phyloP scores from a whole-genome alignment of 331 rosid genomes.

The Malus hybrid region DNA sequence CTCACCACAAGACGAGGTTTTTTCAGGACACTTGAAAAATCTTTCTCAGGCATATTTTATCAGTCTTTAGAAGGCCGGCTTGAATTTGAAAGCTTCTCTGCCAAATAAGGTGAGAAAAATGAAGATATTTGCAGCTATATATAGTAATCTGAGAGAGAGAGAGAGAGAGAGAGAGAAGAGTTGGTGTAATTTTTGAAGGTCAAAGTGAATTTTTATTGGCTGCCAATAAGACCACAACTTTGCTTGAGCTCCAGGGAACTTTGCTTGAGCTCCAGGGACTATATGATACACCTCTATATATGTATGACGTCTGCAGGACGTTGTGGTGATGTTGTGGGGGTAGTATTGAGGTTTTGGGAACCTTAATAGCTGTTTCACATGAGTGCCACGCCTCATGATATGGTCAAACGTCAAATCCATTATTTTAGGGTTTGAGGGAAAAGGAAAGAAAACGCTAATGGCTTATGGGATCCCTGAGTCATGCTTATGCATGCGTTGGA shows the following conservation, averaged over 20 bases:
- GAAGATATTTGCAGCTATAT: conserved; percentile 23
- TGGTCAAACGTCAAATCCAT: neutral
- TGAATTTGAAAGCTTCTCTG: neutral
- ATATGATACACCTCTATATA: neutral
- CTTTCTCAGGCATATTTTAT: conserved; percentile 35
- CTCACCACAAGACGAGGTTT: conserved; percentile 61
- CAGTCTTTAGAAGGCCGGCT: neutral
- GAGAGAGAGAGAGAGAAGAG: too few species aligned
- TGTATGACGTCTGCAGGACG: conserved; percentile 46
- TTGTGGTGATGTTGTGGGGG: conserved; percentile 28
- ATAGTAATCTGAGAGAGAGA: conserved; percentile 13
- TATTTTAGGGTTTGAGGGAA: neutral
- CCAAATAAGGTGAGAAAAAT: conserved; percentile 18
- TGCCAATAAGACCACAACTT: conserved; percentile 23
- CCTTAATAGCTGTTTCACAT: neutral
- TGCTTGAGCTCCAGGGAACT: conserved; percentile 23
- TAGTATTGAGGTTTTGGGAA: neutral
- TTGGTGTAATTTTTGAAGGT: conserved; percentile 18
- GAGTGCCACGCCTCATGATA: conserved; percentile 14
- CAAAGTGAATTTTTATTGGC: conserved; percentile 34
- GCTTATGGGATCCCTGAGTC: conserved; percentile 11
- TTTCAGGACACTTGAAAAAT: conserved; percentile 7
- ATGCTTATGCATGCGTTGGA: conserved; percentile 3
- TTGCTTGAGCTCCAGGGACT: conserved; percentile 27
- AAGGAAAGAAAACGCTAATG: neutral